Conservation (phyloP, 2,329 filamentous ascomycete genomes). For the Monilinia fructicola region DNA sequence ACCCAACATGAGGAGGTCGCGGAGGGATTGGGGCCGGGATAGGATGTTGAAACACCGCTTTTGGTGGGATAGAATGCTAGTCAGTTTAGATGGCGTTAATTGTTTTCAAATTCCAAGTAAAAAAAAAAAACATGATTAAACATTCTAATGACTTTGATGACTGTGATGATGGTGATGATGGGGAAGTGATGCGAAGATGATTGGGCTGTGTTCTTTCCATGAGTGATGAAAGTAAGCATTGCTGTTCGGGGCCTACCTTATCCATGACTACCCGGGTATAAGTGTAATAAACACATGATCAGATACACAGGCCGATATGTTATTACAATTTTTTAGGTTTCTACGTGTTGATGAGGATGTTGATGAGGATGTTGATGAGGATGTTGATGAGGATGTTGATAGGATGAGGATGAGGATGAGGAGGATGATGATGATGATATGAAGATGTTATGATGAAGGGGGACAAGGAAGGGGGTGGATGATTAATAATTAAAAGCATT, state of each 20-base stretch:
- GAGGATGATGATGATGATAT: too few species aligned
- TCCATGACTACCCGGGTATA: neutral
- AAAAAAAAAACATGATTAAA: slow-evolving; percentile 13
- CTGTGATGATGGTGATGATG: neutral
- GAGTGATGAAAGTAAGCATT: neutral
- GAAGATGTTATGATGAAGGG: too few species aligned
- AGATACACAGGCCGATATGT: too few species aligned
- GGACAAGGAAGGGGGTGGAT: too few species aligned
- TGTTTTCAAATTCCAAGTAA: neutral
- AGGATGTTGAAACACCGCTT: slow-evolving; percentile 18
- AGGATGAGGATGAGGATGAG: too few species aligned
- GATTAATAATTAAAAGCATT: too few species aligned
- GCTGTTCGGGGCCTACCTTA: neutral
- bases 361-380: too few species aligned
- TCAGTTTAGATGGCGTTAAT: slow-evolving; percentile 35
- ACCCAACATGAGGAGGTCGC: slow-evolving; percentile 19
- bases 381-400: too few species aligned
- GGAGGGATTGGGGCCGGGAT: slow-evolving; percentile 25
- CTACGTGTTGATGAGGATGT: too few species aligned
- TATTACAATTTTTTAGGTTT: too few species aligned
- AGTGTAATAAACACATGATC: neutral
- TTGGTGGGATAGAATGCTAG: slow-evolving; percentile 35
- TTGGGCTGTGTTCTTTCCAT: neutral
- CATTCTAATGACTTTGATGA: neutral
- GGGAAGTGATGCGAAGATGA: neutral